Conservation (phyloP, 2,329 filamentous ascomycete species). For the Myriosclerotinia duriaeana region DNA sequence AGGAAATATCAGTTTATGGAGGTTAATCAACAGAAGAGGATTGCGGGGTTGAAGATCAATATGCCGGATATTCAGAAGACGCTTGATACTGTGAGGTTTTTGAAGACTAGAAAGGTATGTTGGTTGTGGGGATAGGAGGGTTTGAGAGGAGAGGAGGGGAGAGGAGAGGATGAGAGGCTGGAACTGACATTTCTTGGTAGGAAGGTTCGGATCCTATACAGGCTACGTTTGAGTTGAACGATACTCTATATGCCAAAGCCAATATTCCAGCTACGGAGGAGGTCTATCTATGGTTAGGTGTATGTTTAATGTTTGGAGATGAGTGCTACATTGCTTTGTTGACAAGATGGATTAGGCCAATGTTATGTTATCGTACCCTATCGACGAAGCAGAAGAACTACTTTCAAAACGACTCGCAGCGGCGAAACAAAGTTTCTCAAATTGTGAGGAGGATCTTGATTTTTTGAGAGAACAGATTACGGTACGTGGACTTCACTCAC, state of each 20-base stretch:
- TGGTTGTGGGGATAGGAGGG: not conserved
- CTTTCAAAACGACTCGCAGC: slow-evolving; percentile 74
- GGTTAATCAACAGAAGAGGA: slow-evolving; percentile 81
- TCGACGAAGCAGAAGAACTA: slow-evolving; percentile 80
- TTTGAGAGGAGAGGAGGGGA: not conserved
- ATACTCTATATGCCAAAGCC: slow-evolving; percentile 90
- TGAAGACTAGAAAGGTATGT: slow-evolving; percentile 71
- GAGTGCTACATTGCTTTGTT: slow-evolving; percentile 19
- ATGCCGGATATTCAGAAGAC: slow-evolving; percentile 98
- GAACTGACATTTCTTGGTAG: slow-evolving; percentile 32
- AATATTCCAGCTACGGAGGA: slow-evolving; percentile 79
- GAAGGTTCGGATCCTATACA: slow-evolving; percentile 67
- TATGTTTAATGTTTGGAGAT: slow-evolving; percentile 45
- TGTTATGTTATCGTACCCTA: slow-evolving; percentile 93
- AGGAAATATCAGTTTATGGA: slow-evolving; percentile 99
- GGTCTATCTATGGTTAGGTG: slow-evolving; percentile 96
- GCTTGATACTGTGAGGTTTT: slow-evolving; percentile 82
- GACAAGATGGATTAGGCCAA: slow-evolving; percentile 63
- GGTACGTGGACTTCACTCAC: slow-evolving; percentile 50
- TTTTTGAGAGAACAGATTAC: slow-evolving; percentile 97
- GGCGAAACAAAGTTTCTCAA: slow-evolving; percentile 75
- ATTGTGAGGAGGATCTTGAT: slow-evolving; percentile 94
- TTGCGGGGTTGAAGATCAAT: slow-evolving; percentile 82
- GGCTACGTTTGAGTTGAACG: slow-evolving; percentile 94
- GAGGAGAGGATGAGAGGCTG: not conserved